A percentile compares a stretch with the other conserved stretches of the same genome.
These are phyloP conservation scores for Podila minutissima DNA, from an alignment of 192 early-diverging fungal species.

Conservation along the genomic window DNA sequence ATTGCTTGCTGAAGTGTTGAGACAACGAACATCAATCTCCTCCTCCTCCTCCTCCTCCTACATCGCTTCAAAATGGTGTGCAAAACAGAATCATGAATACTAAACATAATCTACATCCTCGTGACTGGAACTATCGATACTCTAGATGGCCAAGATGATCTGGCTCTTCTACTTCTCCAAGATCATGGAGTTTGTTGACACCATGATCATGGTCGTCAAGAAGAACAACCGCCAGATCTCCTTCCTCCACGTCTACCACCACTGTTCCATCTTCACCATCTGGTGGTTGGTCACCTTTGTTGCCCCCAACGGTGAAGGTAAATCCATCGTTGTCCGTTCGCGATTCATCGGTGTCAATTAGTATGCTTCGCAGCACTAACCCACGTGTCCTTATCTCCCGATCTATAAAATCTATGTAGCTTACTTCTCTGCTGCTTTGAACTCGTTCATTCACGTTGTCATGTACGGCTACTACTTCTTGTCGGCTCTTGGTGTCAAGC, in stretches of 20 bases:
- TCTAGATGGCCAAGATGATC: conserved; percentile 71
- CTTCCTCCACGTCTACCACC: conserved; percentile 75
- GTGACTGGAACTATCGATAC: no score
- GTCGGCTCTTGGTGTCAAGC: conserved; percentile 58
- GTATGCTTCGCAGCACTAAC: background rate
- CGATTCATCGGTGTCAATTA: background rate
- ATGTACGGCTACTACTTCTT: conserved; percentile 77
- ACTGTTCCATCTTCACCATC: conserved; percentile 68
- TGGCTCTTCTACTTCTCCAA: conserved; percentile 77
- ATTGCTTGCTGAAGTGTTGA: no score
- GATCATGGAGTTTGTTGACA: conserved; percentile 70
- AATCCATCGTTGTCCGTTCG: conserved; percentile 3
- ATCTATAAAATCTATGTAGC: conserved; percentile 13
- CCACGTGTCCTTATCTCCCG: background rate
- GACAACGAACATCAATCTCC: no score
- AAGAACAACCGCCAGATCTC: conserved; percentile 75
- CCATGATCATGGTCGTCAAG: conserved; percentile 74
- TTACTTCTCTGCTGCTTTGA: conserved; percentile 62
- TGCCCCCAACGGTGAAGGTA: conserved; percentile 68
- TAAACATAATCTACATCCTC: no score
- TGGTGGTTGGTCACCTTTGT: conserved; percentile 69
- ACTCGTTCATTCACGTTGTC: conserved; percentile 72
- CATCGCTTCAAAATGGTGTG: no score
- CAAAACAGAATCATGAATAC: no score
- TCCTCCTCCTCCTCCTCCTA: no score